A percentile compares a stretch with the other conserved stretches of the same genome.
Conservation (phyloP, 2,329 filamentous ascomycete genomes). For the Pseudocercospora eumusae region DNA sequence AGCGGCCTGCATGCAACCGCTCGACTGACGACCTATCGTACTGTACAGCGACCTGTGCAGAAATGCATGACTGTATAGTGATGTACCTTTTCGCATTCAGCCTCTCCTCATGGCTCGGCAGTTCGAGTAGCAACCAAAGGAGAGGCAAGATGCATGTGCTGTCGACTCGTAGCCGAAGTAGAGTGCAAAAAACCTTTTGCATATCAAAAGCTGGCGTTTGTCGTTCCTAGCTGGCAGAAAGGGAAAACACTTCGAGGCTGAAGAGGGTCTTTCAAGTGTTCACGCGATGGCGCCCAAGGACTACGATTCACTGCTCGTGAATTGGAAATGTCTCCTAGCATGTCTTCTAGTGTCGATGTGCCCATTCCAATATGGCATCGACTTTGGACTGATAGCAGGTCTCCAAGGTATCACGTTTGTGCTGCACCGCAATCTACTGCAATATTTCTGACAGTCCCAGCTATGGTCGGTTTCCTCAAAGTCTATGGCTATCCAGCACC, state of each 20-base stretch:
- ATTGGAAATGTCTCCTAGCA: constrained; percentile 53
- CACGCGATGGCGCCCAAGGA: constrained; percentile 26
- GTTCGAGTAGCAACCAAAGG: background rate
- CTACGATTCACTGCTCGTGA: constrained; percentile 33
- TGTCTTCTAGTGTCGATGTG: constrained; percentile 53
- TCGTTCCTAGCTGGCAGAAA: background rate
- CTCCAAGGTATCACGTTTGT: constrained; percentile 48
- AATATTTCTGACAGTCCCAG: constrained; percentile 4
- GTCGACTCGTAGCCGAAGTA: background rate
- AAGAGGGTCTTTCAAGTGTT: no score
- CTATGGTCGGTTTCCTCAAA: constrained; percentile 25
- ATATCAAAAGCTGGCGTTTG: background rate
- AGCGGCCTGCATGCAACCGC: background rate
- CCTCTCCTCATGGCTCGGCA: background rate
- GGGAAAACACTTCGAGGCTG: background rate
- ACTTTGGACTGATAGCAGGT: constrained; percentile 55
- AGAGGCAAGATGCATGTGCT: background rate
- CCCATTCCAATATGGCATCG: constrained; percentile 56
- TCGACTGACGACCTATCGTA: background rate
- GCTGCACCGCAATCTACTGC: no score
- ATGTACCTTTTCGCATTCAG: background rate
- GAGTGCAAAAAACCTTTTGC: background rate
- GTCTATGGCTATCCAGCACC: constrained; percentile 40
- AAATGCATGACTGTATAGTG: background rate
- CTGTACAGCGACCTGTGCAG: background rate